These are phyloP conservation scores for Tulasnella sp. DNA, from an alignment of 768 basidiomycete species.

Conservation along the genomic window DNA sequence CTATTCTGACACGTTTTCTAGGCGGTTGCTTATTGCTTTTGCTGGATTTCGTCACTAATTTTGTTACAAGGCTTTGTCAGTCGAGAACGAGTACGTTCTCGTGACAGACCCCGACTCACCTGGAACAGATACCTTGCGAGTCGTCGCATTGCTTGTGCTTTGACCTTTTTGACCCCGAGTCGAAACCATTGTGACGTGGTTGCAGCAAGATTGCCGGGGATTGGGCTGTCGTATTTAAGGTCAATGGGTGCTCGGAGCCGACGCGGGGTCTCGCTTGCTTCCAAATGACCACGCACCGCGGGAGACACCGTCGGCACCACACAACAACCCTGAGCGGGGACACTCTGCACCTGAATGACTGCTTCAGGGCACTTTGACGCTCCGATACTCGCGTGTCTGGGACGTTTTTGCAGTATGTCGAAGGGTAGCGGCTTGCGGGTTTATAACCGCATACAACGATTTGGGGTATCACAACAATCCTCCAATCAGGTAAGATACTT, in stretches of 20 bases:
- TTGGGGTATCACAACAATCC: too few relatives aligned
- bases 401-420: too few relatives aligned
- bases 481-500: too few relatives aligned
- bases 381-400: too few relatives aligned
- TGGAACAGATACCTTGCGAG: neutral
- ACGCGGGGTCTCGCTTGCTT: neutral
- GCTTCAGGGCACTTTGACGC: too few relatives aligned
- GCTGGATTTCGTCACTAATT: neutral
- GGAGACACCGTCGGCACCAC: neutral
- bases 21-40: neutral
- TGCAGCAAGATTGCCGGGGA: too few relatives aligned
- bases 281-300: neutral
- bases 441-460: too few relatives aligned
- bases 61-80: neutral
- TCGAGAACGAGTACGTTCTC: neutral
- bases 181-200: neutral
- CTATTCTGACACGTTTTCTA: neutral
- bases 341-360: too few relatives aligned
- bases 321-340: too few relatives aligned
- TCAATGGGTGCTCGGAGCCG: neutral
- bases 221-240: neutral
- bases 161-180: neutral
- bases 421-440: too few relatives aligned
- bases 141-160: neutral
- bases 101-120: neutral